Evolutionary conservation across 2,329 filamentous ascomycete genomes (phyloP).

Genomic region (Cytospora paraplurivora): DNA sequence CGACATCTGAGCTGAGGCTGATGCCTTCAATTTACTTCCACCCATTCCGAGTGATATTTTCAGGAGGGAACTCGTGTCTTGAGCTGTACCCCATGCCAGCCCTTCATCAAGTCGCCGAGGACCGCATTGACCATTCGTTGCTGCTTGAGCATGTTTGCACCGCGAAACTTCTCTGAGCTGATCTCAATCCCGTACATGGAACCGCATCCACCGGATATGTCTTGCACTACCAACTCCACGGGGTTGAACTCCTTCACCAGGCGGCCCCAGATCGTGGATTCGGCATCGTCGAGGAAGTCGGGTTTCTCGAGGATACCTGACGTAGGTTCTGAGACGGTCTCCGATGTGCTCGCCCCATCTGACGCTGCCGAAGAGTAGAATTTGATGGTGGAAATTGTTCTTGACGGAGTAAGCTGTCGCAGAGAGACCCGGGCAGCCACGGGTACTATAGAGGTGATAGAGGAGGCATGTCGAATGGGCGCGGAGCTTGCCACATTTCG

Average conservation of each 20-base stretch:
- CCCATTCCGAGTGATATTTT: background rate
- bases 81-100: constrained; percentile 82
- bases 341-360: constrained; percentile 35
- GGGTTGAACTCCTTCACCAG: constrained; percentile 53
- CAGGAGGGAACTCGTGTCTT: constrained; percentile 61
- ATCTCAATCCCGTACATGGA: constrained; percentile 88
- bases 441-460: constrained; percentile 1
- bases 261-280: constrained; percentile 60
- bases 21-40: background rate
- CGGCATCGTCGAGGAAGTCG: constrained; percentile 55
- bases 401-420: background rate
- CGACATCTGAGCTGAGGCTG: background rate
- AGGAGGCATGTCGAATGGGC: background rate
- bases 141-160: constrained; percentile 74
- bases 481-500: constrained; percentile 15
- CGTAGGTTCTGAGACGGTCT: constrained; percentile 27
- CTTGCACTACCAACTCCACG: constrained; percentile 65
- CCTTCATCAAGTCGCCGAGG: constrained; percentile 73
- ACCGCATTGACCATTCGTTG: constrained; percentile 78
- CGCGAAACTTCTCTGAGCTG: constrained; percentile 69
- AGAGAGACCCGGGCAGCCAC: background rate
- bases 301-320: constrained; percentile 44
- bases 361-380: constrained; percentile 34
- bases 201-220: constrained; percentile 81
- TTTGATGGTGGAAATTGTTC: background rate